Base-by-base conservation (phyloP, 177 flowering plant species). In the Vitis hybrid region DNA sequence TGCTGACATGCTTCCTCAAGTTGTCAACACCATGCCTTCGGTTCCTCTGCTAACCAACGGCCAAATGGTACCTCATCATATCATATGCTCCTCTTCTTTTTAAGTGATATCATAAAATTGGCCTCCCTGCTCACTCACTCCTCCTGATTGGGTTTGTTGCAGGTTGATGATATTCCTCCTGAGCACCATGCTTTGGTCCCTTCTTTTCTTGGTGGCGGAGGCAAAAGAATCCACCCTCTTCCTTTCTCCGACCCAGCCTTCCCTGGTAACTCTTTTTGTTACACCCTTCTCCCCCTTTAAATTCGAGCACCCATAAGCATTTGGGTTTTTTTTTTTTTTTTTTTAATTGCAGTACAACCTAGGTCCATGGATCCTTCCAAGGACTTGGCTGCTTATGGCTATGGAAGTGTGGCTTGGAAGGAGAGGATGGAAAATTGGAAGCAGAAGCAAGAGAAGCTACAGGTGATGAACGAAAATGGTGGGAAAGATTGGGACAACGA, bases 41-140 rank as follows among this genome's bases (percentile, higher is more conserved):
- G 79, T 84, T 52, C 87, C 85, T 68, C 75, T 82, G 72, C 85
- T 84, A 35, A 82, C 87, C 61, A 80, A 84, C 71, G 83, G 85
- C 64, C 77, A 82, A 58, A 81, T 79, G 87, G 87, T 84, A 80
- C 51, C 35, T 60, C 46, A 15, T 58, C 61, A 54, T 20, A 11
- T 50, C 9, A 5, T 62, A 20, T 5, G 49, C 58, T 48, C 49
- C 51, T 54, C 58, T 32, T 48, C 13, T 21, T 30, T 27, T 61
- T 30, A 30, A 61, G 6, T 4, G 6, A 32, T 61, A 13, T 61
- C 46, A 12, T 21, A 11, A 18, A 27, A 24, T 58, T 58, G 27
- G 20, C 60, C 30, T 3, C 24, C 14, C 12, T 15, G 10, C 13
- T 21, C 11, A 10, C 13, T 21, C 12, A 11, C 18, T 41, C 4